Conservation (phyloP, 345 rosid species). For the Sisymbrium altissimum region DNA sequence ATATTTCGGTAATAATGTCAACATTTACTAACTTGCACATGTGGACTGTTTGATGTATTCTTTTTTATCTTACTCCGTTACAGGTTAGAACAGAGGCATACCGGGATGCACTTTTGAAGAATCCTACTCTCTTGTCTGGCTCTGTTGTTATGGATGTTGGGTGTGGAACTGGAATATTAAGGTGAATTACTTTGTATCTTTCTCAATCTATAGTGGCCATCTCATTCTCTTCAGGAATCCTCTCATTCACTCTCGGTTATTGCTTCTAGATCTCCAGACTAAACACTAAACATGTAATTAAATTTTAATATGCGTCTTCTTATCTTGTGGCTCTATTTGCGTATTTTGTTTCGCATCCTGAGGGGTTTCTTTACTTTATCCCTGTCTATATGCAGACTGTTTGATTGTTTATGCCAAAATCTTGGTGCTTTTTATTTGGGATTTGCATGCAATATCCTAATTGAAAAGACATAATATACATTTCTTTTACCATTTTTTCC, state of each 20-base stretch:
- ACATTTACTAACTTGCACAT: background rate
- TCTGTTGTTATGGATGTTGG: conserved; percentile 97
- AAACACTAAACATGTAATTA: background rate
- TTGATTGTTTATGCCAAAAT: background rate
- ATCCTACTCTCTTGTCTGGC: conserved; percentile 67
- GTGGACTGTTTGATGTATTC: conserved; percentile 1
- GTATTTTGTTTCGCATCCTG: background rate
- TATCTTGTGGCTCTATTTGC: background rate
- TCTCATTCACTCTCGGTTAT: background rate
- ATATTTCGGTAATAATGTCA: background rate
- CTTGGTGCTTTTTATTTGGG: background rate
- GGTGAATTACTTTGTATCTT: conserved; percentile 39
- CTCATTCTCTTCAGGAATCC: background rate
- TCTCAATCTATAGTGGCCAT: background rate
- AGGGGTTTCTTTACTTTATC: background rate
- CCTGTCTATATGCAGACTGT: background rate
- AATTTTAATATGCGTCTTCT: background rate
- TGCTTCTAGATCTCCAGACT: background rate
- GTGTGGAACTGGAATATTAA: conserved; percentile 93
- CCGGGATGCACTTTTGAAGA: conserved; percentile 72
- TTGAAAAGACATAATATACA: background rate
- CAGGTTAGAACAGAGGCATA: conserved; percentile 89
- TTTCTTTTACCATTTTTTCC: conserved; percentile 12
- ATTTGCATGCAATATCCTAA: background rate
- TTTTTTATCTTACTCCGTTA: conserved; percentile 11